Conservation (phyloP, 2,329 filamentous ascomycete species). For the Aspergillus tamarii region DNA sequence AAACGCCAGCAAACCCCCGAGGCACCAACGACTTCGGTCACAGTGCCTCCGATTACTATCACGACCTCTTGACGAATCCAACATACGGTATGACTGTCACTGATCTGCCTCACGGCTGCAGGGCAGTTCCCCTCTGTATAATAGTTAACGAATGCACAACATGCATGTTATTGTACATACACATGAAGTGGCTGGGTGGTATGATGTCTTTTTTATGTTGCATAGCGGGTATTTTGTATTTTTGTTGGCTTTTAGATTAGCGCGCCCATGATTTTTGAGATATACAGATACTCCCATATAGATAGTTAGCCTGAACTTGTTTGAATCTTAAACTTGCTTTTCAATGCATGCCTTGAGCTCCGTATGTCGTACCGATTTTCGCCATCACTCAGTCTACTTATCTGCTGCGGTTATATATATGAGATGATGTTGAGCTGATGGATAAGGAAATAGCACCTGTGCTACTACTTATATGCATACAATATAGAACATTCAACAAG, state of each 20-base stretch:
- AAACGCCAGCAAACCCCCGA: slow-evolving; percentile 20
- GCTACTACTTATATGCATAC: background rate
- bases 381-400: no score
- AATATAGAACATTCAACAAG: background rate
- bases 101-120: background rate
- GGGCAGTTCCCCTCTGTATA: background rate
- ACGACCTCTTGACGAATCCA: slow-evolving; percentile 33
- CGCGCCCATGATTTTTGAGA: background rate
- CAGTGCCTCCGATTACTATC: slow-evolving; percentile 44
- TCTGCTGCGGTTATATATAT: background rate
- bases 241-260: background rate
- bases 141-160: background rate
- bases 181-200: background rate
- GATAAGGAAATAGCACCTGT: background rate
- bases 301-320: background rate
- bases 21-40: slow-evolving; percentile 26
- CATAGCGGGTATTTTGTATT: slow-evolving; percentile 2
- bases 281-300: background rate
- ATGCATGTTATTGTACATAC: background rate
- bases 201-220: background rate
- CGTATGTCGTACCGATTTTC: no score
- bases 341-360: background rate
- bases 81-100: background rate
- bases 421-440: background rate
- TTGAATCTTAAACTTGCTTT: background rate